phyloP scores from a whole-genome alignment of 306 rosid genomes.

The Macrotyloma uniflorum region DNA sequence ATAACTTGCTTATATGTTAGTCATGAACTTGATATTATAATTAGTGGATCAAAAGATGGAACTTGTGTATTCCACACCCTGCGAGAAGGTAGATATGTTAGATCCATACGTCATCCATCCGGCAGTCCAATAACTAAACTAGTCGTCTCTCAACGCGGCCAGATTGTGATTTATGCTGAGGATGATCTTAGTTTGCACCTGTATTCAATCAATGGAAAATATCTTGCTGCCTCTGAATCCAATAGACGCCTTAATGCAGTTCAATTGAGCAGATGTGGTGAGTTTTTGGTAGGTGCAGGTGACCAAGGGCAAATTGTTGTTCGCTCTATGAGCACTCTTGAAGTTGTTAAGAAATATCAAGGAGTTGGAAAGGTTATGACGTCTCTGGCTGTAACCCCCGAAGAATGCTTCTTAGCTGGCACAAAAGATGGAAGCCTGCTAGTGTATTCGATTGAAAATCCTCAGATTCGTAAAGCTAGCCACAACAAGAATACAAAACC shows the following conservation, averaged over 20 bases:
- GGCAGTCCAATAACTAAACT: constrained; percentile 92
- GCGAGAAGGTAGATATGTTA: constrained; percentile 87
- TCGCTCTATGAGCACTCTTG: constrained; percentile 90
- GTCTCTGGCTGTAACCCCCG: constrained; percentile 81
- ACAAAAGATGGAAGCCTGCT: constrained; percentile 90
- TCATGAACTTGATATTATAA: constrained; percentile 90
- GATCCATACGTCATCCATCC: constrained; percentile 85
- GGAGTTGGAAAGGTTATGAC: constrained; percentile 86
- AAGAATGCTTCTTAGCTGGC: constrained; percentile 98
- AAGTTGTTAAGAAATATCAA: constrained; percentile 73
- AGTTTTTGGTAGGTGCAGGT: constrained; percentile 90
- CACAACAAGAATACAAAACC: constrained; percentile 57
- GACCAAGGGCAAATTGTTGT: constrained; percentile 97
- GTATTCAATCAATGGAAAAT: constrained; percentile 92
- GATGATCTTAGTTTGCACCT: constrained; percentile 95
- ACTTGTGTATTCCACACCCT: constrained; percentile 94
- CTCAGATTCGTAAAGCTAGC: constrained; percentile 69
- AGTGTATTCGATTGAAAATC: constrained; percentile 88
- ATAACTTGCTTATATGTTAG: constrained; percentile 89
- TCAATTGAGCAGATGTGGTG: constrained; percentile 85
- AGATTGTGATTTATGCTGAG: constrained; percentile 85
- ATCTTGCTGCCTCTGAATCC: constrained; percentile 91
- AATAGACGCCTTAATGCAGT: constrained; percentile 90
- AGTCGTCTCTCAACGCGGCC: constrained; percentile 81
- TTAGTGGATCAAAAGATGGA: constrained; percentile 98